phyloP scores from a whole-genome alignment of 2,329 filamentous ascomycete genomes.

The Pezicula rhizophila region DNA sequence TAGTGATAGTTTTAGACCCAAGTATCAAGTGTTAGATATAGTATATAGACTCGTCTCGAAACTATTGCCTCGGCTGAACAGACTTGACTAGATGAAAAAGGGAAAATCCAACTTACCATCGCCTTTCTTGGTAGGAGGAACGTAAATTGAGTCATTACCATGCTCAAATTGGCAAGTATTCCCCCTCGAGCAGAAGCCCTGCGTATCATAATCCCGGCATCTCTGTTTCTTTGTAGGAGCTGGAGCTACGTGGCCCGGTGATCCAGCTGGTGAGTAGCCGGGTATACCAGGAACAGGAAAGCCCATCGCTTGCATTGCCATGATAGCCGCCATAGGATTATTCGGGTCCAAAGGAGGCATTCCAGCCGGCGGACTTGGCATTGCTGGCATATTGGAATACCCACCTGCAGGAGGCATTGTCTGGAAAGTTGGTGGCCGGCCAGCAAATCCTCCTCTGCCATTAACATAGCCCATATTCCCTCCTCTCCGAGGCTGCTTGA shows the following conservation, averaged over 20 bases:
- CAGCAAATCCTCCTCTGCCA: constrained; percentile 25
- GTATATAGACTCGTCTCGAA: background rate
- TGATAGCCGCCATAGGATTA: constrained; percentile 55
- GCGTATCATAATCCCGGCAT: constrained; percentile 66
- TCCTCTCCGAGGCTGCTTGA: constrained; percentile 56
- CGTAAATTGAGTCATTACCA: constrained; percentile 44
- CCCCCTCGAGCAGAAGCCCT: constrained; percentile 65
- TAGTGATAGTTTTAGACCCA: background rate
- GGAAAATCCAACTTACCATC: constrained; percentile 21
- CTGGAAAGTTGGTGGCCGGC: constrained; percentile 11
- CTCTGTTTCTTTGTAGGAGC: constrained; percentile 26
- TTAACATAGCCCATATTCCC: constrained; percentile 30
- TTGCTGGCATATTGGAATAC: constrained; percentile 16
- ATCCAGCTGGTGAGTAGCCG: constrained; percentile 22
- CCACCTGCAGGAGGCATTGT: constrained; percentile 9
- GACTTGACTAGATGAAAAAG: constrained; percentile 37
- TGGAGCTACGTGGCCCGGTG: constrained; percentile 3
- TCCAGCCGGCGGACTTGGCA: constrained; percentile 22
- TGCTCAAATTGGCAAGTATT: constrained; percentile 66
- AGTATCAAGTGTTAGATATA: background rate
- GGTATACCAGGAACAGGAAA: constrained; percentile 39
- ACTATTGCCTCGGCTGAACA: constrained; percentile 13
- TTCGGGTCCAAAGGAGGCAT: constrained; percentile 50
- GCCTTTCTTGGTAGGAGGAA: constrained; percentile 20
- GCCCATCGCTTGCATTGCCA: constrained; percentile 55